Percentiles rank a stretch among this genome's conserved stretches.
phyloP scores from a whole-genome alignment of 2,329 filamentous ascomycete species.

The Fusarium hostae region DNA sequence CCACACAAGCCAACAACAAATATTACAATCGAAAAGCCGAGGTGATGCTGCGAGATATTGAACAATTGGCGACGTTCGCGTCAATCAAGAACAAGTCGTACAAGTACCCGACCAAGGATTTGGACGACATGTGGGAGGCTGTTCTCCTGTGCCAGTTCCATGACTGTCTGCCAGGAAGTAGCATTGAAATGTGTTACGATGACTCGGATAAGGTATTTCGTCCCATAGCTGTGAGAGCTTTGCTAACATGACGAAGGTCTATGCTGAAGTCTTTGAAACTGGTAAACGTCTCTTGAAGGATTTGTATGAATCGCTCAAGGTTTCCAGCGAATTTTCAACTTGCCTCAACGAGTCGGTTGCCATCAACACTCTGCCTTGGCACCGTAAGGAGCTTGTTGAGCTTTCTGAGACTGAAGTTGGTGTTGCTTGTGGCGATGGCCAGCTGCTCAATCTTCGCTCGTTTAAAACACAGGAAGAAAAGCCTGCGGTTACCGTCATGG shows the following conservation, averaged over 20 bases:
- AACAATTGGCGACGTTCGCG: slow-evolving; percentile 86
- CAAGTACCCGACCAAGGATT: slow-evolving; percentile 91
- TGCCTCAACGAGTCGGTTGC: slow-evolving; percentile 66
- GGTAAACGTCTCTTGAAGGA: slow-evolving; percentile 78
- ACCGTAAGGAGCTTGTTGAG: slow-evolving; percentile 77
- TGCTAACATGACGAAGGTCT: slow-evolving; percentile 64
- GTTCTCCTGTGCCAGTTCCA: slow-evolving; percentile 96
- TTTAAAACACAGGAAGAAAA: slow-evolving; percentile 59
- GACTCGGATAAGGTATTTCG: slow-evolving; percentile 80
- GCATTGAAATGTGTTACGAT: slow-evolving; percentile 98
- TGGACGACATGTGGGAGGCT: slow-evolving; percentile 95
- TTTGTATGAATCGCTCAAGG: slow-evolving; percentile 73
- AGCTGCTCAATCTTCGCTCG: slow-evolving; percentile 60
- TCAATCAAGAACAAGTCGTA: slow-evolving; percentile 79
- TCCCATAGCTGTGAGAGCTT: background rate
- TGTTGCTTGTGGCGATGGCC: slow-evolving; percentile 67
- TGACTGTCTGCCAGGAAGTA: slow-evolving; percentile 93
- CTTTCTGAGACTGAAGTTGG: slow-evolving; percentile 65
- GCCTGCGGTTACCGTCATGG: slow-evolving; percentile 63
- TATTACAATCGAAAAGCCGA: slow-evolving; percentile 90
- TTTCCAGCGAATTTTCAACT: slow-evolving; percentile 58
- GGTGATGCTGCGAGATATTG: slow-evolving; percentile 85
- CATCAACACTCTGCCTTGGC: slow-evolving; percentile 90
- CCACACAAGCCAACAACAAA: slow-evolving; percentile 97
- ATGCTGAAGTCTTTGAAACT: slow-evolving; percentile 82